A percentile compares a stretch with the other conserved stretches of the same genome.
phyloP scores from a whole-genome alignment of 2,329 filamentous ascomycete genomes.

The Fusarium anthophilum region DNA sequence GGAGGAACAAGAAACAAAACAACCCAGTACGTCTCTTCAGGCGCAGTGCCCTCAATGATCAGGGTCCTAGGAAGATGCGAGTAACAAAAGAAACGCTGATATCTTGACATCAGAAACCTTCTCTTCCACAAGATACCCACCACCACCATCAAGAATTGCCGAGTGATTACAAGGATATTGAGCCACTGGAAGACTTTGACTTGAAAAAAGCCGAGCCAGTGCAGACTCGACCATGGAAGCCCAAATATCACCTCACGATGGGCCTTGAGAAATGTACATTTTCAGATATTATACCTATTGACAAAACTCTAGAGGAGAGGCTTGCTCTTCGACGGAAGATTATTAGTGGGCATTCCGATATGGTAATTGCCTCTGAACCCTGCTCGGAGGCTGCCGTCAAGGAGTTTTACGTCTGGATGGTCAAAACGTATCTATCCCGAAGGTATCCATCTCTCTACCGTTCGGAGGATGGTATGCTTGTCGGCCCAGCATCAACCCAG shows the following conservation, averaged over 20 bases:
- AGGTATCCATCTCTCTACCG: neutral
- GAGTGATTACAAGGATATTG: neutral
- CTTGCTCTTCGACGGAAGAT: neutral
- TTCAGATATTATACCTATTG: neutral
- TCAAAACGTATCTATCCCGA: neutral
- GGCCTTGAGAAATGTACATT: neutral
- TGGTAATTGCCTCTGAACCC: neutral
- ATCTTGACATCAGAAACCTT: neutral
- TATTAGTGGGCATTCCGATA: neutral
- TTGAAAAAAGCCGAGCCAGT: neutral
- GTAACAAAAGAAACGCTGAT: neutral
- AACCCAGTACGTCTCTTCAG: neutral
- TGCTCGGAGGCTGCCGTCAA: neutral
- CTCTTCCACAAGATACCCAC: neutral
- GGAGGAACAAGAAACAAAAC: neutral
- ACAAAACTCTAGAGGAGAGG: neutral
- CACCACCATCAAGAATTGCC: neutral
- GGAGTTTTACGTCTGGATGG: neutral
- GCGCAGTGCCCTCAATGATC: neutral
- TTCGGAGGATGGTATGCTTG: rapidly evolving
- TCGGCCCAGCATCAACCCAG: neutral
- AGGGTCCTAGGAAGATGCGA: too few species aligned
- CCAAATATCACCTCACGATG: neutral
- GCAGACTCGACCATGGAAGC: neutral
- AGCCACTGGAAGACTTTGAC: neutral